Conservation (phyloP, 1,284 basidiomycete species). For the Lignosus rhinocerotis region DNA sequence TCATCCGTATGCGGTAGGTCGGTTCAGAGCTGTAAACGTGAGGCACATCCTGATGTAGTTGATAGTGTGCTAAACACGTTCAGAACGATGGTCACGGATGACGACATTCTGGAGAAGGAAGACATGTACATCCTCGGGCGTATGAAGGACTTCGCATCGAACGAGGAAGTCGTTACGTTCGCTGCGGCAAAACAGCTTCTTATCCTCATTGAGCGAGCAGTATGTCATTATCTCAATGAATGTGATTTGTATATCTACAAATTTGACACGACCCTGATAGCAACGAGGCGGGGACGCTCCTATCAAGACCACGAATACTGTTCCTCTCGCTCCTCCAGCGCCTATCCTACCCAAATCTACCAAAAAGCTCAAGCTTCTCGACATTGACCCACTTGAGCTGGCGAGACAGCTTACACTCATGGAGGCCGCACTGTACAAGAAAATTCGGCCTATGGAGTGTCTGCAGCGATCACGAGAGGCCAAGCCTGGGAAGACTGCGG, state of each 20-base stretch:
- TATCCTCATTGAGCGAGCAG: conserved; percentile 74
- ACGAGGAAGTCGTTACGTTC: conserved; percentile 63
- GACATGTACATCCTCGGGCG: conserved; percentile 76
- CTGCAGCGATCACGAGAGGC: conserved; percentile 79
- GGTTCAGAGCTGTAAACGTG: neutral
- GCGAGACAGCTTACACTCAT: conserved; percentile 94
- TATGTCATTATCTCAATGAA: conserved; percentile 40
- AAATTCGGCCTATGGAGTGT: conserved; percentile 91
- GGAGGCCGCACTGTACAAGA: conserved; percentile 87
- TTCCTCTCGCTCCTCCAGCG: conserved; percentile 58
- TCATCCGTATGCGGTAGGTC: conserved; percentile 83
- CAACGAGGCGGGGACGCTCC: conserved; percentile 58
- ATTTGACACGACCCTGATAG: conserved; percentile 33
- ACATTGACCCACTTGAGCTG: conserved; percentile 89
- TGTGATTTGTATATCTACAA: neutral
- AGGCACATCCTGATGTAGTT: neutral
- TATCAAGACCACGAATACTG: conserved; percentile 46
- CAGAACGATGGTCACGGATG: conserved; percentile 79
- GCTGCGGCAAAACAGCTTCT: conserved; percentile 75
- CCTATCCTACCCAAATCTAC: conserved; percentile 76
- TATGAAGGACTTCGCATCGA: conserved; percentile 76
- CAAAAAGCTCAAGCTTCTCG: conserved; percentile 82
- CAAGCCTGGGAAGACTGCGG: conserved; percentile 68
- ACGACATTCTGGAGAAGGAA: conserved; percentile 80
- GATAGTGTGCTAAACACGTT: conserved; percentile 80